Percentiles rank a stretch among this genome's conserved stretches.
phyloP scores from a whole-genome alignment of 2,329 filamentous ascomycete species.

The Aspergillus sp. region DNA sequence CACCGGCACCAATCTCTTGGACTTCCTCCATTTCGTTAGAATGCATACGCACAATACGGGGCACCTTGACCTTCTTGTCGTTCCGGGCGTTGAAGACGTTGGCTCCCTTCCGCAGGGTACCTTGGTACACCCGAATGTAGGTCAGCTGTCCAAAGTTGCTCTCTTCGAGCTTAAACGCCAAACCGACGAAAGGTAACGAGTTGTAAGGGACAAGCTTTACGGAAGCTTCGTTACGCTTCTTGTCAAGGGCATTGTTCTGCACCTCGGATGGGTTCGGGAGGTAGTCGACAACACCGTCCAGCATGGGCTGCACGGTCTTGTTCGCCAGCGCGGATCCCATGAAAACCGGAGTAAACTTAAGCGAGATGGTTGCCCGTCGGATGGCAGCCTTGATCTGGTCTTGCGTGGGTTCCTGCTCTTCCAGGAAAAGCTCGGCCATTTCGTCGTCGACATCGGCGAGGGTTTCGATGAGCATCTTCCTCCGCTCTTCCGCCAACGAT shows the following conservation, averaged over 20 bases:
- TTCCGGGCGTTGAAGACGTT: constrained; percentile 91
- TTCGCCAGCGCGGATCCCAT: constrained; percentile 95
- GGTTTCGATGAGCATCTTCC: constrained; percentile 82
- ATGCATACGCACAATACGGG: constrained; percentile 98
- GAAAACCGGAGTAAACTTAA: constrained; percentile 89
- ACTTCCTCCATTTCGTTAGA: constrained; percentile 99
- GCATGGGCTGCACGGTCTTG: constrained; percentile 91
- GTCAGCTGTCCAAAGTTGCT: constrained; percentile 97
- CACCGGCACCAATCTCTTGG: constrained; percentile 81
- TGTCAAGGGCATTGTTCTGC: constrained; percentile 81
- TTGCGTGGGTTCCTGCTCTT: constrained; percentile 71
- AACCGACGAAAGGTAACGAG: constrained; percentile 83
- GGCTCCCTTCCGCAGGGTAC: constrained; percentile 76
- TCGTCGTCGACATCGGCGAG: constrained; percentile 96
- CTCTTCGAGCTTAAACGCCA: constrained; percentile 98
- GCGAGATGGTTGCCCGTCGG: constrained; percentile 75
- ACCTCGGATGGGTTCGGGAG: constrained; percentile 88
- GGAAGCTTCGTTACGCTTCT: constrained; percentile 65
- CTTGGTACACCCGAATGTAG: constrained; percentile 97
- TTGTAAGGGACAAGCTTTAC: constrained; percentile 92
- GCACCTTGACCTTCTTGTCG: constrained; percentile 93
- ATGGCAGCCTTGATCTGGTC: constrained; percentile 89
- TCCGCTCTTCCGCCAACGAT: constrained; percentile 71
- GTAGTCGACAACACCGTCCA: constrained; percentile 94
- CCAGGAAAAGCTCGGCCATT: constrained; percentile 90